Base-by-base conservation (phyloP, 495 filamentous ascomycete species). In the Penicillium antarcticum region DNA sequence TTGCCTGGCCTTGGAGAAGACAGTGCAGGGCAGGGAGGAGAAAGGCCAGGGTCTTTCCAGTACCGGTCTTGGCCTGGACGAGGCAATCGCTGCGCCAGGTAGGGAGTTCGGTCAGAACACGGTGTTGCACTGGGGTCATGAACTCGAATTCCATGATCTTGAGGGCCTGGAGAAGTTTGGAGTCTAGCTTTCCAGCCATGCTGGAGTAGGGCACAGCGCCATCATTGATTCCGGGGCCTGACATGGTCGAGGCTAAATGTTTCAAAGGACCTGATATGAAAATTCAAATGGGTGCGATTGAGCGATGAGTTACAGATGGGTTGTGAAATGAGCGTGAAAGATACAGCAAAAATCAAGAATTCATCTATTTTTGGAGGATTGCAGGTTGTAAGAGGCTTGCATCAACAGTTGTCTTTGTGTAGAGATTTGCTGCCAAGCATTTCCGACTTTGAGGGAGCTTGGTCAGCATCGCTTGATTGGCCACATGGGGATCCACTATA, bases 61-160 rank as follows among this genome's bases (percentile, higher is more conserved):
- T 91, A 57, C 88, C 88, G n/a, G 88, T 92, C 65, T 86, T 89
- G 49, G 88, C 88, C 72, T 91, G 88, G 35, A 88, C 88, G 13
- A 78, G 69, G 40, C 77, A 81, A 58, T 82, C 79, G 49, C 68
- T 74, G 48, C 67, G 68, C 68, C 75, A 73, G 29, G 54, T 67
- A 17, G 80, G 79, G 17, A 84, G 69, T 38, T 74, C 69, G 2
- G 58, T 69, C 58, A 84, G 55, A 23, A 82, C 79, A 51, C 75
- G 73, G 19, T 78, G 71, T 51, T 84, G 80, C 29, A 84, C 80
- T 6, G 80, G 76, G 1, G 79, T 80, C 80, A 82, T 80, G 57
- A 53, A 62, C 11, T 66, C 60, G 48, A 74, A 75, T 0, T 65
- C 65, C 75, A 78, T 75, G 42, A 66, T 66, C 3, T 69, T 58